Base-by-base conservation (phyloP, 1,284 basidiomycete genomes). In the Ganoderma lingzhi region DNA sequence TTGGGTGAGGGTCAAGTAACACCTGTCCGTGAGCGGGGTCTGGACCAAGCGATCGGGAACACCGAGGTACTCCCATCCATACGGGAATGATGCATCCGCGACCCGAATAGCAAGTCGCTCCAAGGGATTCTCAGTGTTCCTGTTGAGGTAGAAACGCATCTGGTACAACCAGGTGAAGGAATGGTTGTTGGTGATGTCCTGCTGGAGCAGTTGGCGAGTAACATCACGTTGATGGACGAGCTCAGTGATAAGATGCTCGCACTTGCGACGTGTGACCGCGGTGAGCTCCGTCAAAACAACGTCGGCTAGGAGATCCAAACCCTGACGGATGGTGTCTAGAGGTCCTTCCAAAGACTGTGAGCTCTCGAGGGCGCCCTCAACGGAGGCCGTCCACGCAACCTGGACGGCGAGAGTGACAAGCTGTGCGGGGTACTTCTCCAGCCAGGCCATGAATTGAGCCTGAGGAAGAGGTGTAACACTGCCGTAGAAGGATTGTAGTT, bases 21-120 rank as follows among this genome's bases (percentile, higher is more conserved):
- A 97, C 67, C 96, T 89, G 80, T 99, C 96, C n/a, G 98, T 99
- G 61, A 99, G 87, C 0, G 98, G 98, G 8, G 98, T 99, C 81
- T 99, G 97, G 12, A 99, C 98, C 48, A 99, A 91, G 71, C 96
- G 92, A 80, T 99, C 98, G 0, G 96, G 93, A 17, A 99, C 96
- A 67, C 98, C 98, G 14, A 99, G 88, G 79, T 99, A 99, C 81
- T 99, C 98, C 93, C 96, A 99, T 19, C 98, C 98, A 78, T 99
- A 99, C 1, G 95, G 92, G 88, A 99, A 99, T 1, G 88, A 86
- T 2, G 97, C 96, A 80, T 98, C 94, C 19, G 98, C 97, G 75
- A 95, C 94, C 69, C 89, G 90, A 71, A 98, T 93, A 10, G 87
- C 84, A 19, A 98, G 85, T 35, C 95, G 86, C 35, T 96, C 90